Base-by-base conservation (phyloP, 495 filamentous ascomycete species). In the Annulohypoxylon bovei region DNA sequence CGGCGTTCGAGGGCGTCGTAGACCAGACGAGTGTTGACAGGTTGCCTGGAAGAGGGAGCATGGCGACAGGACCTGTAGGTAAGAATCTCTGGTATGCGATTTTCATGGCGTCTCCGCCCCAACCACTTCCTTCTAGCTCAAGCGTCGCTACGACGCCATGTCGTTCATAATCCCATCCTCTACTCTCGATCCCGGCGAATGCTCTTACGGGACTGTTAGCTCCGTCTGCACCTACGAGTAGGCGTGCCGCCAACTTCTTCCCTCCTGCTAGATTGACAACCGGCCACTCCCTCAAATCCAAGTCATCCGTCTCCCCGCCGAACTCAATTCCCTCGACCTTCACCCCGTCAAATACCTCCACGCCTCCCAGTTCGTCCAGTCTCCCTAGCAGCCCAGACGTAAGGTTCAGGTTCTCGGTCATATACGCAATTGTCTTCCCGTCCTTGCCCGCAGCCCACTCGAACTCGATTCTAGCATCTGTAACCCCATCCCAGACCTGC, bases 21-120 rank as follows among this genome's bases (percentile, higher is more conserved):
- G 92, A 95, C 95, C 95, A 99, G 32, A 99, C 95, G 0, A 99
- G 83, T 0, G 93, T 92, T 4, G 93, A 88, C 69, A 87, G 87
- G 68, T 92, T 90, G 14, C 90, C 91, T 3, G 95, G 95, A 1
- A 98, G 83, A 7, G 95, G 95, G 1, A 99, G 86, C 71, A 98
- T 87, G 5, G 95, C 95, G 47, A 98, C 88, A 0, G 95, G 95
- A 0, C 95, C 95, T 0, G 92, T 91, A 1, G 95, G 95, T 18
- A 99, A 85, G 80, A 99, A 99, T 33, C 95, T 88, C 81, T 99
- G 95, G 78, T 97, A 99, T 27, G 95, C 95, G 52, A 88, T 92
- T 68, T 91, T 91, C 60, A 75, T 79, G 22, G 82, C 84, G 6
- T 83, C 77, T n/a, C 80, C 83, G 33, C 82, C 82, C 83, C 85